A percentile compares a stretch with the other conserved stretches of the same genome.
phyloP scores from a whole-genome alignment of 2,329 filamentous ascomycete species.

The Lachnellula arida region DNA sequence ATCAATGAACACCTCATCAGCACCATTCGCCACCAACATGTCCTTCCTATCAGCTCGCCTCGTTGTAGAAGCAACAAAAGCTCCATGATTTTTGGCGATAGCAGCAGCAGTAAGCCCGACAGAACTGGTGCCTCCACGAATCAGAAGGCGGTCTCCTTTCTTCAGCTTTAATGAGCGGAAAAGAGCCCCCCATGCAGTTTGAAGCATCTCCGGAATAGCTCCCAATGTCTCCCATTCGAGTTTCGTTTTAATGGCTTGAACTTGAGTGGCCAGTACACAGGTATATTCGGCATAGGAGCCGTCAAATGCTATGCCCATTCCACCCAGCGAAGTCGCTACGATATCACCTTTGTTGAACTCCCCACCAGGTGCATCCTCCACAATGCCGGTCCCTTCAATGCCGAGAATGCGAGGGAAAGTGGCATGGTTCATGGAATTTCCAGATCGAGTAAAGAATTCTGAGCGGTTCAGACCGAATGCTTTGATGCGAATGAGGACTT shows the following conservation, averaged over 20 bases:
- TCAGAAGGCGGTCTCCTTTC: constrained; percentile 39
- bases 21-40: constrained; percentile 37
- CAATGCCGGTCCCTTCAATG: constrained; percentile 20
- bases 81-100: constrained; percentile 40
- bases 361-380: constrained; percentile 17
- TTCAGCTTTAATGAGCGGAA: constrained; percentile 36
- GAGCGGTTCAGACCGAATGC: constrained; percentile 82
- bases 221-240: constrained; percentile 41
- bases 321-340: constrained; percentile 46
- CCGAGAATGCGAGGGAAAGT: constrained; percentile 21
- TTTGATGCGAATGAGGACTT: constrained; percentile 74
- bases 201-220: constrained; percentile 47
- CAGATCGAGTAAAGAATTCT: constrained; percentile 53
- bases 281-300: constrained; percentile 47
- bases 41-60: constrained; percentile 33
- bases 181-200: constrained; percentile 44
- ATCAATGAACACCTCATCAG: constrained; percentile 41
- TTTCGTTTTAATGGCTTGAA: constrained; percentile 34
- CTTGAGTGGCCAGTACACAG: constrained; percentile 38
- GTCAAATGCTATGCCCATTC: constrained; percentile 42
- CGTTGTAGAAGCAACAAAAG: constrained; percentile 38
- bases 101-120: constrained; percentile 43
- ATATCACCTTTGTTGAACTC: constrained; percentile 37
- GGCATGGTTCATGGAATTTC: constrained; percentile 14
- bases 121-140: constrained; percentile 43